These are phyloP conservation scores for Tephrocybe sp. DNA, from an alignment of 768 basidiomycete genomes.

Conservation along the genomic window DNA sequence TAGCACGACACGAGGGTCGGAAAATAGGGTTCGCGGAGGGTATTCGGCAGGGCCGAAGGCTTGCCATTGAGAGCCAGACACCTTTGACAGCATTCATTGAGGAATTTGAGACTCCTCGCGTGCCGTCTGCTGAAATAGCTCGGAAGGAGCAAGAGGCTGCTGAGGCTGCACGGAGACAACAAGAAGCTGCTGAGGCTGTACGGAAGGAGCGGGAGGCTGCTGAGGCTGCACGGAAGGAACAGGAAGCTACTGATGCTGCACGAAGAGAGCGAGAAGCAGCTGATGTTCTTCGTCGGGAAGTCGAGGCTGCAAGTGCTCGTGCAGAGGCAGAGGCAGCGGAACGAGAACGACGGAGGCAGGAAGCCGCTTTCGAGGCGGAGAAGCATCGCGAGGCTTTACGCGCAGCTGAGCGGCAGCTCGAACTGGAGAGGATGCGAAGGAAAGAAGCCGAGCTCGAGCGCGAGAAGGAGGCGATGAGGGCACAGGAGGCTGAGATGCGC, in stretches of 20 bases:
- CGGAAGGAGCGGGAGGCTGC: neutral
- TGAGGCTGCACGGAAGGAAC: neutral
- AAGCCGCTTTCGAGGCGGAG: conserved; percentile 9
- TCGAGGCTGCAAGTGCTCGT: conserved; percentile 5
- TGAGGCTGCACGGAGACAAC: neutral
- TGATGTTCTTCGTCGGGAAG: conserved; percentile 9
- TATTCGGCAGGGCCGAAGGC: conserved; percentile 44
- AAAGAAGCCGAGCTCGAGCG: conserved; percentile 12
- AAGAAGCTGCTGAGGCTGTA: neutral
- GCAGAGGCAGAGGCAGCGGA: conserved; percentile 11
- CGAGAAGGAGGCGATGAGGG: conserved; percentile 19
- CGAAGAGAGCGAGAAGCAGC: conserved; percentile 2
- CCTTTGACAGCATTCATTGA: conserved; percentile 17
- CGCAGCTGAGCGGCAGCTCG: conserved; percentile 16
- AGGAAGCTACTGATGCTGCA: neutral
- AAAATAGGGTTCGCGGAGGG: conserved; percentile 46
- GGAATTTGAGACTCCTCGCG: conserved; percentile 7
- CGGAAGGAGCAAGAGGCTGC: neutral
- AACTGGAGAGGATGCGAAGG: conserved; percentile 8
- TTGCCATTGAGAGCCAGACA: conserved; percentile 7
- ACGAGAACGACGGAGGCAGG: conserved; percentile 9
- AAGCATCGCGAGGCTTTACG: conserved; percentile 8
- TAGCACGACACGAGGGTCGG: conserved; percentile 59
- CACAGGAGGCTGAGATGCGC: conserved; percentile 8
- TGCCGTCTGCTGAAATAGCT: neutral